Evolutionary conservation across 345 rosid species (phyloP), one percentile per base, ranked within the genome.

Genomic region (Camelina hispida): DNA sequence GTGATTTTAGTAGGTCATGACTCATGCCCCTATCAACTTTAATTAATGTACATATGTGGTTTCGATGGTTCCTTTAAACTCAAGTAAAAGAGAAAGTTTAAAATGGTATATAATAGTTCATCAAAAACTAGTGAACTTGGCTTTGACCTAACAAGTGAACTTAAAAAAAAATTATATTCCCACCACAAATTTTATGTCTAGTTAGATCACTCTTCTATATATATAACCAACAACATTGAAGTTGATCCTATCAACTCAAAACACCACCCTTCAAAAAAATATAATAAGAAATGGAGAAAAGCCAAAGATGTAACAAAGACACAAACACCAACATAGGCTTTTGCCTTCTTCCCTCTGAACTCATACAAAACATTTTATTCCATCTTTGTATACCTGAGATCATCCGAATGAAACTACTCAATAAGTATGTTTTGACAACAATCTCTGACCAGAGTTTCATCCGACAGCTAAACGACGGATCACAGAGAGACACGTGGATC

Each of bases 281-380:
- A 13, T 20, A 28, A 1, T 7, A 34, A 52, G 18, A 56, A 63
- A 77, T 71, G 76, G 80, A 77, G 17, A 77, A 77, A 65, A 71
- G 13, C 76, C 76, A 71, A 51, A 65, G 72, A 65, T 77, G 46
- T 71, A 51, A 40, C 68, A 77, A 57, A 77, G 72, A 77, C 68
- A 61, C 53, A 35, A 61, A 75, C 62, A 55, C 83, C 0, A 69
- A 80, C 9, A 62, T 90, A 6, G 91, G 93, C 13, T 86, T 92
- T 16, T 87, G 87, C 83, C 93, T 87, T 53, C 97, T 92, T 40
- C 96, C 97, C 1, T 82, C 87, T 0, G 96, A 88, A 35, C 89
- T 92, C 75, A 88, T 86, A 35, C 91, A 85, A n/a, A 81, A 62
- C 83, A 90, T 90, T 44, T 83, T 92, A 62, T 84, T 85, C 37